Base-by-base conservation (phyloP, 148 eudicot species). In the Pharnaceum exiguum region DNA sequence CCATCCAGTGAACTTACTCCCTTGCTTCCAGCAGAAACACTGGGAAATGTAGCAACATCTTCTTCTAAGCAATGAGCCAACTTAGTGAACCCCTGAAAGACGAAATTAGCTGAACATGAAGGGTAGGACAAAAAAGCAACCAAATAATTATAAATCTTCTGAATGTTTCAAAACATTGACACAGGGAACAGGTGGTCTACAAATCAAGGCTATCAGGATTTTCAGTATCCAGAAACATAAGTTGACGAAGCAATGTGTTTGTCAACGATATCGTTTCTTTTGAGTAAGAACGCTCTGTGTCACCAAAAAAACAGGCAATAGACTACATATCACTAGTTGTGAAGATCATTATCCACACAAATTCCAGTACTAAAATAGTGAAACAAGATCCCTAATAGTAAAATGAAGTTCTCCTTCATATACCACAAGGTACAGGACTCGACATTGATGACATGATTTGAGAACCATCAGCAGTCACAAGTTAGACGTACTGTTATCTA, bases 21-120 rank as follows among this genome's bases (percentile, higher is more conserved):
- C 57, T 51, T 69, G 59, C 66, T 47, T 31, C 36, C 45, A 78
- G 76, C 61, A 39, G 74, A 56, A 44, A 57, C 60, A 25, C 24
- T 49, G 23, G 68, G 38, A 50, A 63, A 47, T 38, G 59, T 52
- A 40, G 53, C 46, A 50, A 52, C 16, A 48, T 57, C 49, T 29
- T 71, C 58, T 49, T 49, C 54, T 54, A 53, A 63, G 61, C 59
- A 29, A 59, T 45, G 58, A 62, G 70, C 51, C 57, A 70, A 62
- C 44, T 70, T 71, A 27, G 68, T 45, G 39, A 56, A 71, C 43
- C 68, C 85, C 95, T 87, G 78, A 43, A 63, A 64, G 50, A 57
- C 70, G 51, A n/a, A 43, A 61, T 47, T n/a, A n/a, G n/a, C n/a
- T n/a, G n/a, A 24, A 40, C 32, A 16, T 18, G 19, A 40, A 51